phyloP scores from a whole-genome alignment of 148 eudicot species.

The Agrostemma githago region DNA sequence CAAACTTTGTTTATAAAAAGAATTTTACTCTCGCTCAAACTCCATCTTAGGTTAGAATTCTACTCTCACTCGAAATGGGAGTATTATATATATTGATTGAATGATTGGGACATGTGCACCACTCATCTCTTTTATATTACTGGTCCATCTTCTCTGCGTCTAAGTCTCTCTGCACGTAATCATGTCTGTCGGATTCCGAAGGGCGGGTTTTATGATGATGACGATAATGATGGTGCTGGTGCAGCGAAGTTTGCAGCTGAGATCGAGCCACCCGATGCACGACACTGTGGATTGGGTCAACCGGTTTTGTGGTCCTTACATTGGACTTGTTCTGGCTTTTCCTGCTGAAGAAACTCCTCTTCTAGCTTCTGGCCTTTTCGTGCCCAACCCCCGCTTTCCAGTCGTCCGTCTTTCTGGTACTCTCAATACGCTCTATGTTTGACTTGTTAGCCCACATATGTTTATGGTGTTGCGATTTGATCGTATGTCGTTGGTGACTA shows the following conservation, averaged over 20 bases:
- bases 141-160: background rate
- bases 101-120: background rate
- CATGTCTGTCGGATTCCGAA: background rate
- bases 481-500: slow-evolving; percentile 15
- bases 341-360: slow-evolving; percentile 44
- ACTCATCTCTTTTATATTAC: background rate
- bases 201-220: slow-evolving; percentile 8
- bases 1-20: too few relatives aligned
- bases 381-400: slow-evolving; percentile 26
- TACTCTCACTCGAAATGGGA: too few relatives aligned
- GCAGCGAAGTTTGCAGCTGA: slow-evolving; percentile 28
- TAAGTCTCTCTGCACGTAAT: background rate
- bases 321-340: slow-evolving; percentile 46
- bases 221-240: slow-evolving; percentile 17
- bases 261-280: slow-evolving; percentile 33
- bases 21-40: too few relatives aligned
- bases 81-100: too few relatives aligned
- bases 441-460: background rate
- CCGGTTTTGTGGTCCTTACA: slow-evolving; percentile 28
- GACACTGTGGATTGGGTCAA: slow-evolving; percentile 31
- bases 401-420: slow-evolving; percentile 35
- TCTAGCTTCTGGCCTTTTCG: slow-evolving; percentile 34
- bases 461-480: background rate
- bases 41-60: too few relatives aligned
- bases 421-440: too few relatives aligned